Base-by-base conservation (phyloP, 139 green algal genomes). In the Nannochloris sp. region DNA sequence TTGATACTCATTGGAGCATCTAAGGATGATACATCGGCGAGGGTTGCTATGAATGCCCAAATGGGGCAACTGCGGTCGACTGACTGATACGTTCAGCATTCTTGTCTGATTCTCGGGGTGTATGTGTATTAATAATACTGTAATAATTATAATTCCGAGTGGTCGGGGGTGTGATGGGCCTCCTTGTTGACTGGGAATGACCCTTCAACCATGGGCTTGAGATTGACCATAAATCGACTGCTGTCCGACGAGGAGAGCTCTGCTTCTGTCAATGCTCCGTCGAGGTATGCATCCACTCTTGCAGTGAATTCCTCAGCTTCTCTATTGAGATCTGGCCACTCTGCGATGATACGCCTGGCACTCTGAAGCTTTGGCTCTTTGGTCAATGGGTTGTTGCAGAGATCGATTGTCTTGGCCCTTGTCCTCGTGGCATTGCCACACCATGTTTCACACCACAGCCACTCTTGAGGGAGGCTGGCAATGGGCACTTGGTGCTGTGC, bases 311-410 rank as follows among this genome's bases (percentile, higher is more conserved):
- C 58, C 12, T 71, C 33, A 6, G 76, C 78, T 73, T 95, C 85
- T 12, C 79, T 75, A 63, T 97, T 87, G 5, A 94, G 63, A 6
- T 44, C 82, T 12, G 82, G 71, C 92, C 92, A 98, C 70, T 98
- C 92, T 2, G 70, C 36, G 5, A 97, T 88, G 63, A 98, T 98
- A 60, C 92, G 83, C 23, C 85, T 71, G 4, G 92, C 92, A 20
- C 76, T 79, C 49, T 84, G 61, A 50, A 99, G 82, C 81, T 99
- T 99, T 63, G 93, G 93, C 78, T 99, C 94, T 85, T 99, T 99
- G 43, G 94, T 99, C 69, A 93, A 83, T 16, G 94, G 94, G 82
- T 99, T 99, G 82, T 99, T 99, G 85, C 94, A 99, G 61, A 99
- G 83, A 75, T 99, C 94, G 46, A 99, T 99, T 17, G 93, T 98